phyloP scores from a whole-genome alignment of 1,139 yeast genomes.

The Yamadazyma spencermartinsiae region DNA sequence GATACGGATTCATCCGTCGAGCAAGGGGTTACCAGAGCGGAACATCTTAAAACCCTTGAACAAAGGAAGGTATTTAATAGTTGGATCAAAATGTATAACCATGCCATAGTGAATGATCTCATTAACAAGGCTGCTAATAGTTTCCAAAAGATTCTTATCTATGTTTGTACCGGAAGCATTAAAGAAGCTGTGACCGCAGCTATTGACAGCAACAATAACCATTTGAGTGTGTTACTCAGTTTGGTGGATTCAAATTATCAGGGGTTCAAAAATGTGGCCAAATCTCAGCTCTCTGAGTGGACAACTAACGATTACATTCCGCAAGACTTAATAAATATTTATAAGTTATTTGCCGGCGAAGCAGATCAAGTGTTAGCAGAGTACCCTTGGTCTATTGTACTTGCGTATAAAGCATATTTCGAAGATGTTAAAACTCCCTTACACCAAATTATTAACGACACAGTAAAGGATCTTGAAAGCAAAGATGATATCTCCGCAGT shows the following conservation, averaged over 20 bases:
- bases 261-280: slow-evolving; percentile 55
- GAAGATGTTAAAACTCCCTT: slow-evolving; percentile 50
- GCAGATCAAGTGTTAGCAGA: slow-evolving; percentile 39
- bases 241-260: slow-evolving; percentile 69
- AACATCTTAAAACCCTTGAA: slow-evolving; percentile 20
- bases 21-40: slow-evolving; percentile 16
- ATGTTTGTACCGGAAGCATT: slow-evolving; percentile 58
- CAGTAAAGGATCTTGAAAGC: slow-evolving; percentile 14
- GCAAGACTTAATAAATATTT: slow-evolving; percentile 51
- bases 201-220: slow-evolving; percentile 57
- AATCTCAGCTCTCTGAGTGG: slow-evolving; percentile 70
- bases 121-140: slow-evolving; percentile 22
- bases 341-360: slow-evolving; percentile 65
- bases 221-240: slow-evolving; percentile 70
- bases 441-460: slow-evolving; percentile 31
- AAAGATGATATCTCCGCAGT: slow-evolving; percentile 22
- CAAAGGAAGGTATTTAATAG: slow-evolving; percentile 47
- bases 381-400: slow-evolving; percentile 66
- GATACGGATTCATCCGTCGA: slow-evolving; percentile 3
- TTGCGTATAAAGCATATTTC: slow-evolving; percentile 62
- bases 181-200: slow-evolving; percentile 64
- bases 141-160: slow-evolving; percentile 52
- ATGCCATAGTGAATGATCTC: slow-evolving; percentile 17
- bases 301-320: slow-evolving; percentile 51
- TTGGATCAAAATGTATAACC: slow-evolving; percentile 35